Base-by-base conservation (phyloP, 768 basidiomycete species). In the Termitomyces sp. region DNA sequence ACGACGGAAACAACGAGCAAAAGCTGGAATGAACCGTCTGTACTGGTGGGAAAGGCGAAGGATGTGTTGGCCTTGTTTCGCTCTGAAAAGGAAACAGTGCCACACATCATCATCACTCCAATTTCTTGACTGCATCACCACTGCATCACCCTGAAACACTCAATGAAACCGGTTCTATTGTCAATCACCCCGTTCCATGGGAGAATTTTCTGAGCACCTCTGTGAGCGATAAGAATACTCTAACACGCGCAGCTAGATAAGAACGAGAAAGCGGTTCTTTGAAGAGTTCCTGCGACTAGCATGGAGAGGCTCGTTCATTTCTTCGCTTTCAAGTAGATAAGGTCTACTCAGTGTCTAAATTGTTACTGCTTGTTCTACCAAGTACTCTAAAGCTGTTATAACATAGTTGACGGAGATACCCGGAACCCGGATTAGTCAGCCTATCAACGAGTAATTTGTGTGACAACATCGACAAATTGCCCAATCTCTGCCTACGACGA, bases 11-110 rank as follows among this genome's bases (percentile, higher is more conserved):
- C 60, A 58, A 51, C 56, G 59, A 66, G 65, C 60, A 60, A 60
- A 59, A 58, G 62, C 54, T 57, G 60, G 49, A 46, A 56, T 48
- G 31, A 53, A 55, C 46, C 51, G 52, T 58, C 59, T 62, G 53
- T 50, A 60, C 55, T 59, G 51, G 63, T 64, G 65, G 63, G 60
- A 64, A 63, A 57, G 65, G 54, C 39, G 55, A 65, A 57, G 61
- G 59, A 57, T 62, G 61, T 22, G 64, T 53, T 62, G 61, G 59
- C 55, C 57, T 58, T 60, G 54, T 65, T 47, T 48, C 54, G 34
- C 45, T 42, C 53, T 52, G 31, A 57, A 50, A 56, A 54, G 45
- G 58, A 59, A 63, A 60, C 61, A 60, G 46, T 55, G 64, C 62
- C 65, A 65, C 60, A 65, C 62, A 61, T 58, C 62, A 58, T 52